A percentile compares a stretch with the other conserved stretches of the same genome.
These are phyloP conservation scores for Paratinospora sagittata DNA, from an alignment of 164 flowering plant genomes.

Conservation along the genomic window DNA sequence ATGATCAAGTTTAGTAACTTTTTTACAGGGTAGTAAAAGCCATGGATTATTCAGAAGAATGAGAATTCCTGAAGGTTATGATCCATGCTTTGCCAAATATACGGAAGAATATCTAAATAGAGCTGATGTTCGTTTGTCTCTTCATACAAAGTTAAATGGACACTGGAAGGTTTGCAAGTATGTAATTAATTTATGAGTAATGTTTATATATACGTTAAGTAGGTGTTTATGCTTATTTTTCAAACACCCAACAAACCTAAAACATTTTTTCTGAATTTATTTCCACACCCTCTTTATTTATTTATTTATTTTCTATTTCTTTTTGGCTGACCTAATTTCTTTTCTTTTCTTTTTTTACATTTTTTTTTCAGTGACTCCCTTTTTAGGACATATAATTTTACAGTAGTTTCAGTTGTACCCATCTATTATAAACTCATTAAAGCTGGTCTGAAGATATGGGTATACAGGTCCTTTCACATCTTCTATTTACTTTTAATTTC, in stretches of 20 bases:
- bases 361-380: conserved; percentile 40
- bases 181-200: conserved; percentile 3
- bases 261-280: no score
- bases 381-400: conserved; percentile 27
- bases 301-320: not conserved
- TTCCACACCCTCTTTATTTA: no score
- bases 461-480: conserved; percentile 42
- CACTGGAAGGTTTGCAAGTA: conserved; percentile 55
- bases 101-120: conserved; percentile 51
- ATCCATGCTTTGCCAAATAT: conserved; percentile 49
- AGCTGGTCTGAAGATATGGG: conserved; percentile 58
- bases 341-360: not conserved
- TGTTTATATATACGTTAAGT: no score
- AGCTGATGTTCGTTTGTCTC: conserved; percentile 42
- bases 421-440: conserved; percentile 53
- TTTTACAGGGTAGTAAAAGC: no score
- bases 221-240: no score
- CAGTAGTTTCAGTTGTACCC: conserved; percentile 43
- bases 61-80: conserved; percentile 50
- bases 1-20: no score
- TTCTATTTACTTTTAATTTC: not conserved
- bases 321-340: not conserved
- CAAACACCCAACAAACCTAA: no score
- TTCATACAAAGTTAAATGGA: conserved; percentile 36
- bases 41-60: conserved; percentile 24